phyloP scores from a whole-genome alignment of 345 rosid species.

The Corchorus capsularis region DNA sequence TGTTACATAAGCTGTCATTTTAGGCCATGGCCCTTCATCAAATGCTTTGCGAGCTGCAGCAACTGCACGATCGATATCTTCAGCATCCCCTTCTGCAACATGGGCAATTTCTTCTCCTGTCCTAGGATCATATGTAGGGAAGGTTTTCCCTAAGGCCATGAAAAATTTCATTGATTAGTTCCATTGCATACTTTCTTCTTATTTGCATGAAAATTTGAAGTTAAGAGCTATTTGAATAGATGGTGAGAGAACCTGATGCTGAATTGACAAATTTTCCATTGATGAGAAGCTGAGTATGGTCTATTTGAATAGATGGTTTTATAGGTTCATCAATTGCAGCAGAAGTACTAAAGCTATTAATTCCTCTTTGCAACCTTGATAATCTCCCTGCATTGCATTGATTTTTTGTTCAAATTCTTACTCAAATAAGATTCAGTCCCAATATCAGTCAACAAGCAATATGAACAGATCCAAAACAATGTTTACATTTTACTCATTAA shows the following conservation, averaged over 20 bases:
- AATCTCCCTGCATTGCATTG: slow-evolving; percentile 6
- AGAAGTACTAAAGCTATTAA: slow-evolving; percentile 7
- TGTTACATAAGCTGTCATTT: slow-evolving; percentile 47
- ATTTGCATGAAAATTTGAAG: background rate
- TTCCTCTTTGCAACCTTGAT: slow-evolving; percentile 15
- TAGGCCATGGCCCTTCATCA: slow-evolving; percentile 67
- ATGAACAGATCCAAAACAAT: background rate
- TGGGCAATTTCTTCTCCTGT: slow-evolving; percentile 49
- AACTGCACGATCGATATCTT: slow-evolving; percentile 55
- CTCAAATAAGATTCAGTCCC: background rate
- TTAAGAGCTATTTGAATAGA: too few relatives aligned
- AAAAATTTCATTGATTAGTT: slow-evolving; percentile 1
- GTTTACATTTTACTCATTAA: background rate
- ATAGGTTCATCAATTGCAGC: slow-evolving; percentile 23
- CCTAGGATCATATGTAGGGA: slow-evolving; percentile 53
- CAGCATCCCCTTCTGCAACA: slow-evolving; percentile 58
- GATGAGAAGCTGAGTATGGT: slow-evolving; percentile 30
- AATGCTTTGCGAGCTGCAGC: slow-evolving; percentile 57
- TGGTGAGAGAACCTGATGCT: slow-evolving; percentile 26
- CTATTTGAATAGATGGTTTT: slow-evolving; percentile 22
- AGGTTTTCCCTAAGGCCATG: slow-evolving; percentile 42
- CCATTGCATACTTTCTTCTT: background rate
- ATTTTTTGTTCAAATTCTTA: background rate
- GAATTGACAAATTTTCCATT: slow-evolving; percentile 34
- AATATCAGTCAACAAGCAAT: background rate